These are phyloP conservation scores for Zea luxurians DNA, from an alignment of 176 grass and related monocot genomes.

Conservation along the genomic window DNA sequence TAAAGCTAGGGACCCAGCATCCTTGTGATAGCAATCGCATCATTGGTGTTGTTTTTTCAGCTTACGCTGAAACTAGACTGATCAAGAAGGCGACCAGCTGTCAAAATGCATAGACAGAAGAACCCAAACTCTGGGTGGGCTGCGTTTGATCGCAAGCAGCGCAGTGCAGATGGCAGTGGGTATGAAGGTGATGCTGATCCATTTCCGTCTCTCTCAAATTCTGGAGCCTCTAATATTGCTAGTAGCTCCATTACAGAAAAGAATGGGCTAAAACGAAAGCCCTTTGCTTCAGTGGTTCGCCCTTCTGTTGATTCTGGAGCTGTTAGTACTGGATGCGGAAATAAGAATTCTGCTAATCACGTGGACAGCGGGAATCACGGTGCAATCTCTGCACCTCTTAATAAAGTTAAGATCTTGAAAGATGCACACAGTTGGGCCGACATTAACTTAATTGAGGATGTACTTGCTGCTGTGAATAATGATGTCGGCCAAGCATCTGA, in stretches of 20 bases:
- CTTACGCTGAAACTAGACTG: constrained; percentile 16
- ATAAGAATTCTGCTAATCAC: constrained; percentile 7
- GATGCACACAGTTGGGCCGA: constrained; percentile 74
- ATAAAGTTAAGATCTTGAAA: constrained; percentile 59
- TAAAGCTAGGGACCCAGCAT: constrained; percentile 23
- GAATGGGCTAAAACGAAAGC: constrained; percentile 37
- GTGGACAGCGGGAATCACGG: constrained; percentile 15
- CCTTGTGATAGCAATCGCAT: constrained; percentile 1
- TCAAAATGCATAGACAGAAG: constrained; percentile 55
- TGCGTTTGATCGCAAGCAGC: constrained; percentile 70
- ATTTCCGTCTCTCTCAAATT: constrained; percentile 59
- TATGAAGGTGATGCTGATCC: constrained; percentile 36
- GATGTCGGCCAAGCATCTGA: constrained; percentile 66
- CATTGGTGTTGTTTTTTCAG: constrained; percentile 14
- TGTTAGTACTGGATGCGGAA: not conserved
- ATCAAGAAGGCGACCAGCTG: constrained; percentile 25
- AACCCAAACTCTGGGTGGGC: constrained; percentile 73
- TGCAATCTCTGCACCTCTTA: constrained; percentile 21
- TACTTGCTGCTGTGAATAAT: constrained; percentile 71
- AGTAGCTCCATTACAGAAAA: constrained; percentile 34
- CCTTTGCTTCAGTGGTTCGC: constrained; percentile 64
- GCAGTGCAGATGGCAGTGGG: constrained; percentile 30
- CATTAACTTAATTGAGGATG: constrained; percentile 66
- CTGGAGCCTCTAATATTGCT: constrained; percentile 27
- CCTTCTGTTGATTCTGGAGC: constrained; percentile 35